phyloP scores from a whole-genome alignment of 2,329 filamentous ascomycete genomes.

The Colletotrichum eremochloae region DNA sequence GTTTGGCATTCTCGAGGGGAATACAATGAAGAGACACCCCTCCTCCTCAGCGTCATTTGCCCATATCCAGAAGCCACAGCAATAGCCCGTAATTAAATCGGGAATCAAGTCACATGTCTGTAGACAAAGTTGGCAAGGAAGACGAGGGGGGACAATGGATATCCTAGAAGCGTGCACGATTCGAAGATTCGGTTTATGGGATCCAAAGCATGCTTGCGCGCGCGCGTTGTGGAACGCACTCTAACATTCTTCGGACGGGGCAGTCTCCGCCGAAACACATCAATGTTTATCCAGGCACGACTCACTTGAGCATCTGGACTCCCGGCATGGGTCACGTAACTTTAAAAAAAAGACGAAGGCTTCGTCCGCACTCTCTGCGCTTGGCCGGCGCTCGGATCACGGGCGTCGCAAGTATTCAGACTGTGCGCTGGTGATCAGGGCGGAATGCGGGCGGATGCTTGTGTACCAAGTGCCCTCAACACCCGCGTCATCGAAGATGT shows the following conservation, averaged over 20 bases:
- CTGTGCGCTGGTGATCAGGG: conserved; percentile 7
- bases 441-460: conserved; percentile 18
- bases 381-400: conserved; percentile 1
- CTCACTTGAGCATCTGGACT: conserved; percentile 14
- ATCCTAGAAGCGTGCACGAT: background rate
- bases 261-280: conserved; percentile 29
- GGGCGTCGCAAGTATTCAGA: background rate
- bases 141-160: background rate
- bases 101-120: background rate
- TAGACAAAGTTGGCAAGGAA: background rate
- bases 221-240: conserved; percentile 24
- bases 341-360: conserved; percentile 11
- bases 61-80: background rate
- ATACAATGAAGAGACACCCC: background rate
- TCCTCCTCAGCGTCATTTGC: background rate
- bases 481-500: conserved; percentile 1
- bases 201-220: conserved; percentile 6
- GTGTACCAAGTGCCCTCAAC: background rate
- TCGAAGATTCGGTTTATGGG: conserved; percentile 5
- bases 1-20: background rate
- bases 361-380: background rate
- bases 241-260: conserved; percentile 26
- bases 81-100: background rate
- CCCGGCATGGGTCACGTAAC: conserved; percentile 24
- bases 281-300: conserved; percentile 29